Evolutionary conservation across 345 rosid genomes (phyloP).

Genomic region (Lumnitzera racemosa): DNA sequence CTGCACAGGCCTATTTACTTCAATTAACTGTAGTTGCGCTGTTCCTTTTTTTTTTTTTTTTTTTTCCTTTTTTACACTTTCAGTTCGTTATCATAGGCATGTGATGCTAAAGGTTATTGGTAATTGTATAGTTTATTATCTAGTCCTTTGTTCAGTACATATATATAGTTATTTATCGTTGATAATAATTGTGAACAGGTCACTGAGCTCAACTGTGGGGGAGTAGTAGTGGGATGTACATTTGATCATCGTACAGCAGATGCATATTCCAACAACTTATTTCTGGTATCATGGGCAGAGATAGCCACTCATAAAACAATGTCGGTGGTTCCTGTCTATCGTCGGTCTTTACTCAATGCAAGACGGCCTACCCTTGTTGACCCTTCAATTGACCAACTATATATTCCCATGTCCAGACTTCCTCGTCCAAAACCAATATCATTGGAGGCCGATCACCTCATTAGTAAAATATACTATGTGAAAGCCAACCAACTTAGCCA

Average conservation of each 20-base stretch:
- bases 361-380: conserved; percentile 30
- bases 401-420: conserved; percentile 32
- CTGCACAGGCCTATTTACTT: too few species aligned
- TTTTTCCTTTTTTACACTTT: too few species aligned
- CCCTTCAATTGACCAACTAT: conserved; percentile 39
- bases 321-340: conserved; percentile 38
- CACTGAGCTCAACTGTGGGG: conserved; percentile 58
- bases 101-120: too few species aligned
- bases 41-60: too few species aligned
- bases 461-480: conserved; percentile 52
- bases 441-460: conserved; percentile 15
- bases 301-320: conserved; percentile 32
- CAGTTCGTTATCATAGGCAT: too few species aligned
- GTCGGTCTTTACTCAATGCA: conserved; percentile 51
- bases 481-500: conserved; percentile 20
- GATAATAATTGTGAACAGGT: conserved; percentile 19
- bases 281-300: conserved; percentile 67
- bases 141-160: too few species aligned
- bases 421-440: conserved; percentile 25
- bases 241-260: conserved; percentile 78
- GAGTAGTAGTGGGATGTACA: conserved; percentile 55
- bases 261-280: conserved; percentile 68
- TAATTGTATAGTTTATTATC: too few species aligned
- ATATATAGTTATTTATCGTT: too few species aligned
- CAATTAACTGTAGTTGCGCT: too few species aligned